phyloP scores from a whole-genome alignment of 1,284 basidiomycete genomes.

The Ustilago xerochloae region DNA sequence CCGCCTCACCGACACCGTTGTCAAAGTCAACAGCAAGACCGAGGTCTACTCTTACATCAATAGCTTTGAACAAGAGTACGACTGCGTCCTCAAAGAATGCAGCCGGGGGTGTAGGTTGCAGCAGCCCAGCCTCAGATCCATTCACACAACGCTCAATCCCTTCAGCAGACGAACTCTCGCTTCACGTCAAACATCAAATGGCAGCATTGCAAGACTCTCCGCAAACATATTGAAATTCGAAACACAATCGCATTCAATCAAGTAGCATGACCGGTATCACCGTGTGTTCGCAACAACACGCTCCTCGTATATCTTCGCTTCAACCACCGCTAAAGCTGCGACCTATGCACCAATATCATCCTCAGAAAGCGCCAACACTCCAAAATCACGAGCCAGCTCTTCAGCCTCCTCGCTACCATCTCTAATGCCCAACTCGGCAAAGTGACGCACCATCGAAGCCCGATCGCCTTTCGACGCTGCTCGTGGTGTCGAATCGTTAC shows the following conservation, averaged over 20 bases:
- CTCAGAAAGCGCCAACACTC: slow-evolving; percentile 31
- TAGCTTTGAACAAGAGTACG: slow-evolving; percentile 10
- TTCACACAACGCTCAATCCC: slow-evolving; percentile 15
- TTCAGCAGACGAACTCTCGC: slow-evolving; percentile 25
- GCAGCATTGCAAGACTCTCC: slow-evolving; percentile 34
- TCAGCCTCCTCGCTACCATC: slow-evolving; percentile 22
- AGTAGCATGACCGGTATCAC: not conserved
- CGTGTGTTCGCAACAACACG: not conserved
- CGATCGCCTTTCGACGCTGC: slow-evolving; percentile 1
- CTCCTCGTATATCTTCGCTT: not conserved
- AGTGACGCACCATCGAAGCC: slow-evolving; percentile 32
- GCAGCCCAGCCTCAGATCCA: slow-evolving; percentile 15
- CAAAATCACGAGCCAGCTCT: slow-evolving; percentile 32
- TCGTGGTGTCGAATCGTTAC: not conserved
- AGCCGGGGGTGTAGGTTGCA: not conserved
- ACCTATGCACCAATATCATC: slow-evolving; percentile 13
- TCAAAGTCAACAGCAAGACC: slow-evolving; percentile 21
- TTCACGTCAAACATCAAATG: slow-evolving; percentile 39
- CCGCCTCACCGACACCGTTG: slow-evolving; percentile 33
- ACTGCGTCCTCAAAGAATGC: not conserved
- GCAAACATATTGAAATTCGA: slow-evolving; percentile 17
- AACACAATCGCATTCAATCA: not conserved
- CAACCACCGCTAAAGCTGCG: too few species aligned
- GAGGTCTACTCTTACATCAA: slow-evolving; percentile 23
- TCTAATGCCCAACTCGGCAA: slow-evolving; percentile 27